Evolutionary conservation across 139 green algal species (phyloP).

Genomic region (Limnomonas spitsbergensis): DNA sequence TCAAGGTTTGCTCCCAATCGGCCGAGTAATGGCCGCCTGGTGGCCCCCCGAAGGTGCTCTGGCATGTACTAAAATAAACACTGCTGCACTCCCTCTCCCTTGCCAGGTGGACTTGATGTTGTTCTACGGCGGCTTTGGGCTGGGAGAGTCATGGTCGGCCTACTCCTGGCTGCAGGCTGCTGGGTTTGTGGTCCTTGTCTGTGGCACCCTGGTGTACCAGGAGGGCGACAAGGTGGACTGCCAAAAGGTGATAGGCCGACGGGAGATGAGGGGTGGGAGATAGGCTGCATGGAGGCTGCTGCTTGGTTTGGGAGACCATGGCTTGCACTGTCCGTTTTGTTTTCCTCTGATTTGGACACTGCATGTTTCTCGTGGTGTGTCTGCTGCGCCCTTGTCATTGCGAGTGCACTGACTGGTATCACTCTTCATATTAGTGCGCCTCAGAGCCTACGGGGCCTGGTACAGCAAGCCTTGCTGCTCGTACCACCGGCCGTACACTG

Average conservation of each 20-base stretch:
- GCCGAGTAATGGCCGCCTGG: too few relatives aligned
- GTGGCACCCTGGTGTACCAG: constrained; percentile 47
- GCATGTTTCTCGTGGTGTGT: background rate
- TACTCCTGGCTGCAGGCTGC: constrained; percentile 58
- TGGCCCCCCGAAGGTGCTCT: too few relatives aligned
- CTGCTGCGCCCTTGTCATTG: constrained; percentile 35
- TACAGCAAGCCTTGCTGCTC: too few relatives aligned
- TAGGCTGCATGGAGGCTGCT: background rate
- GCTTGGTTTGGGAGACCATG: background rate
- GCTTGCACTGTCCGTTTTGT: background rate
- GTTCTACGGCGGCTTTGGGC: constrained; percentile 55
- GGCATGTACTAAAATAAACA: too few relatives aligned
- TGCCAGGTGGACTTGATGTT: constrained; percentile 53
- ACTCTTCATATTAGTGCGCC: too few relatives aligned
- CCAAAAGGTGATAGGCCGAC: background rate
- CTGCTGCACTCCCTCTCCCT: too few relatives aligned
- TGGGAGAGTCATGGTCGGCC: constrained; percentile 53
- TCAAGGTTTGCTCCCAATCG: too few relatives aligned
- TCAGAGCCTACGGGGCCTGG: too few relatives aligned
- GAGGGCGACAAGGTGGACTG: background rate
- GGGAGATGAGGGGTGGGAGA: background rate
- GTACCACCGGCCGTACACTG: too few relatives aligned
- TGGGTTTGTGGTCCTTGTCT: constrained; percentile 54
- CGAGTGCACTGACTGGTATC: too few relatives aligned
- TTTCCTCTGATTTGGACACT: background rate